Base-by-base conservation (phyloP, 768 basidiomycete genomes). In the Boletellus sp. region DNA sequence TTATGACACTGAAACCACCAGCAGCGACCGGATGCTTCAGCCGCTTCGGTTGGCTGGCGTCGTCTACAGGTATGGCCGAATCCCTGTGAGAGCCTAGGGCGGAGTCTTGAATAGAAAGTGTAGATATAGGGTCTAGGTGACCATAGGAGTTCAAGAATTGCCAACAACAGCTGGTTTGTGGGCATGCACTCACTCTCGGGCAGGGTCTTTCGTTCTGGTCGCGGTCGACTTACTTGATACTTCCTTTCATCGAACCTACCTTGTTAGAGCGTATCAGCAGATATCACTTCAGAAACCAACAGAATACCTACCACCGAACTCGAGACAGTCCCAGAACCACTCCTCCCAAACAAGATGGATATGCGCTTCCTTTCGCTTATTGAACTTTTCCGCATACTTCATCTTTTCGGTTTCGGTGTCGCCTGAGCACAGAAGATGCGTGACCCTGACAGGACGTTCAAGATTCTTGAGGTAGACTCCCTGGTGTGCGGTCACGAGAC, bases 281-380 rank as follows among this genome's bases (percentile, higher is more conserved):
- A 38, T 32, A 22, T 26, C 38, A 6, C 4, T 8, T 20, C 31
- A 26, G 31, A 44, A 38, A 47, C 41, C n/a, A 42, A 45, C 26
- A 45, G 16, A 33, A 22, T 16, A 13, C 63, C 66, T 53, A 73
- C 87, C 90, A 51, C 83, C 82, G 61, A 81, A 90, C 36, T 84
- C 81, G 3, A 94, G 59, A 23, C 80, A 94, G 60, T 96, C 94
- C 91, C 91, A 94, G 49, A 96, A 87, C 94, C 94, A 97, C 54
- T 95, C 93, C 61, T 94, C 92, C 88, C 94, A 95, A 1, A 96
- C 81, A 3, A 94, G 71, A 43, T 79, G 74, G 28, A 93, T 92
- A 38, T 79, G 75, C 6, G 84, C 85, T 65, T 90, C 89, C 31
- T 82, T 79, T 19, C 75, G 72, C 16, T 72, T 64, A 61, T 87